Evolutionary conservation across 495 filamentous ascomycete species (phyloP).

Genomic region (Penicillium odoratum): DNA sequence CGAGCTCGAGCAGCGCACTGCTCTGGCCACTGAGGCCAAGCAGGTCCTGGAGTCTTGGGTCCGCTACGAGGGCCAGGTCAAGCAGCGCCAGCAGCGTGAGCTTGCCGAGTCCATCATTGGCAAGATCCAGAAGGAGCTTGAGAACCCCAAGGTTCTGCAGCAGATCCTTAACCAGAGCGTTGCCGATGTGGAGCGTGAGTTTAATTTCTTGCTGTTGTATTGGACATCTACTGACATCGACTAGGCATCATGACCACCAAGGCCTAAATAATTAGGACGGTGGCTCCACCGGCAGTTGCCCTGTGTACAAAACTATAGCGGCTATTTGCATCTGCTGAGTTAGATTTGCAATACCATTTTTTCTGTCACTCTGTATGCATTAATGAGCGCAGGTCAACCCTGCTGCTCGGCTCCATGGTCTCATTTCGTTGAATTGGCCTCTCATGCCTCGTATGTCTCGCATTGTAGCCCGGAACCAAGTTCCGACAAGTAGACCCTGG

Average conservation of each 20-base stretch:
- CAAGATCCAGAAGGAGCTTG: slow-evolving; percentile 97
- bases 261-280: slow-evolving; percentile 47
- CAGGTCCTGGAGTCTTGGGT: slow-evolving; percentile 96
- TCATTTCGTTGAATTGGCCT: not conserved
- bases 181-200: slow-evolving; percentile 93
- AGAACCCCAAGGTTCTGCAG: slow-evolving; percentile 92
- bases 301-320: slow-evolving; percentile 52
- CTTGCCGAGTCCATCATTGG: slow-evolving; percentile 87
- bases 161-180: slow-evolving; percentile 96
- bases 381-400: not conserved
- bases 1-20: slow-evolving; percentile 94
- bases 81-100: slow-evolving; percentile 96
- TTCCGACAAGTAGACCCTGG: not conserved
- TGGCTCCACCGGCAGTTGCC: slow-evolving; percentile 37
- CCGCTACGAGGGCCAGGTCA: slow-evolving; percentile 96
- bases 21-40: slow-evolving; percentile 89
- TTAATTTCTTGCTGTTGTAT: not conserved
- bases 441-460: not conserved
- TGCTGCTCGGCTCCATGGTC: not conserved
- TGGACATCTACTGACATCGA: slow-evolving; percentile 27
- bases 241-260: slow-evolving; percentile 56
- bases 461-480: not conserved
- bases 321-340: slow-evolving; percentile 43
- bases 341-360: slow-evolving; percentile 48
- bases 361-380: slow-evolving; percentile 4